Percentiles rank a stretch among this genome's conserved stretches.
These are phyloP conservation scores for Fimicolochytrium jonesii DNA, from an alignment of 192 early-diverging fungal species.

Conservation along the genomic window DNA sequence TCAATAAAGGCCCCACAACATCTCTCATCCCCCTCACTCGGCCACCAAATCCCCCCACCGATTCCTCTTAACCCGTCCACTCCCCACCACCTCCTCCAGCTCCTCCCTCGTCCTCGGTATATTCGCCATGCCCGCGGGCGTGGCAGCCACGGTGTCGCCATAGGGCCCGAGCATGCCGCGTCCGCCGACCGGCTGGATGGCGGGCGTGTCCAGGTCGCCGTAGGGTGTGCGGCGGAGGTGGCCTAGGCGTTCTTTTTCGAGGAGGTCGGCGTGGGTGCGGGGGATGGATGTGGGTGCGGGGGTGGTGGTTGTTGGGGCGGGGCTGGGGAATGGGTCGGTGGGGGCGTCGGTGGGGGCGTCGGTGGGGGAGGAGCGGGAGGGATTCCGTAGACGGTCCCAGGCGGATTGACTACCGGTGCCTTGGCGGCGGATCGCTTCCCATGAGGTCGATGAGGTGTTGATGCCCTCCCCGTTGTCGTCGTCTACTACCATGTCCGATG, in stretches of 20 bases:
- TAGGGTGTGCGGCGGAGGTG: constrained; percentile 8
- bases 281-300: constrained; percentile 6
- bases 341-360: background rate
- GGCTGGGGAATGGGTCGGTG: background rate
- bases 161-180: constrained; percentile 17
- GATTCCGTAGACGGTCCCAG: constrained; percentile 8
- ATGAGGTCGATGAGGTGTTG: background rate
- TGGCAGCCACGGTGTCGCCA: constrained; percentile 22
- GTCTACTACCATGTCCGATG: too few species aligned
- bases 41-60: constrained; percentile 20
- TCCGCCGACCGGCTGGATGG: constrained; percentile 9
- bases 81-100: constrained; percentile 9
- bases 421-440: constrained; percentile 12
- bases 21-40: too few species aligned
- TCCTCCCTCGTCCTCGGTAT: constrained; percentile 29
- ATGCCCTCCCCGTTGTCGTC: background rate
- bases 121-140: constrained; percentile 12
- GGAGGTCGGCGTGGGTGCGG: constrained; percentile 14
- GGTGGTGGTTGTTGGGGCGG: background rate
- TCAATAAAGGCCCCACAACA: too few species aligned
- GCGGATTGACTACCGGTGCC: background rate
- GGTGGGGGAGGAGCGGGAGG: too few species aligned
- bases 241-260: constrained; percentile 11
- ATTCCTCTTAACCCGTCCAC: constrained; percentile 10
- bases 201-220: constrained; percentile 19